Evolutionary conservation across 352 stramenopile species (phyloP).

Genomic region (Pseudoperonospora humuli): DNA sequence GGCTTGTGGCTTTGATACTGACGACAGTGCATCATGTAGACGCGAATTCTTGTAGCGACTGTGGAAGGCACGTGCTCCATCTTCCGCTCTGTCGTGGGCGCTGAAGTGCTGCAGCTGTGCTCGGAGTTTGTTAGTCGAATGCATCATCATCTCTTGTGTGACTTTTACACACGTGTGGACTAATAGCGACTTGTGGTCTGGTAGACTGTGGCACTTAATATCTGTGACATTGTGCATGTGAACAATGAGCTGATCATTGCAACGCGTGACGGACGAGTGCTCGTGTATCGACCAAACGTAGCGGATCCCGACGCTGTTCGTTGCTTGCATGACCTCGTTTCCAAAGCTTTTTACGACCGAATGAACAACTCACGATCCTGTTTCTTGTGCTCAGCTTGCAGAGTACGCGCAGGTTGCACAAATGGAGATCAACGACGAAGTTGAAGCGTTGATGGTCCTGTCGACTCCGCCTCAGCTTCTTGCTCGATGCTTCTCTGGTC

Average conservation of each 20-base stretch:
- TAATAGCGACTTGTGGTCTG: slow-evolving; percentile 1
- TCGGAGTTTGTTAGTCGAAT: slow-evolving; percentile 54
- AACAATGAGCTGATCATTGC: slow-evolving; percentile 51
- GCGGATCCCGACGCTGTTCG: slow-evolving; percentile 12
- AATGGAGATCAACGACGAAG: slow-evolving; percentile 48
- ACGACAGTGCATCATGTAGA: slow-evolving; percentile 15
- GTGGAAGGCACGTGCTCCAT: slow-evolving; percentile 61
- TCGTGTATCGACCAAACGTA: slow-evolving; percentile 36
- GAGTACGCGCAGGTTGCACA: slow-evolving; percentile 44
- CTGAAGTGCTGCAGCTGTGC: slow-evolving; percentile 42
- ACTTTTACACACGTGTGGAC: background rate
- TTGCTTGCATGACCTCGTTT: background rate
- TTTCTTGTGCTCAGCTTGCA: slow-evolving; percentile 24
- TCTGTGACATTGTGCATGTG: slow-evolving; percentile 47
- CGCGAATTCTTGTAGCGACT: slow-evolving; percentile 65
- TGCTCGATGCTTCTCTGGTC: slow-evolving; percentile 43
- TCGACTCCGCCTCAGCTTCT: slow-evolving; percentile 25
- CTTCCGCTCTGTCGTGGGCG: slow-evolving; percentile 44
- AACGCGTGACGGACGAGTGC: slow-evolving; percentile 54
- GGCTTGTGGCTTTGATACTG: background rate
- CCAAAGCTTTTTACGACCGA: background rate
- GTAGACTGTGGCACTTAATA: slow-evolving; percentile 60
- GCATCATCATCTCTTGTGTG: background rate
- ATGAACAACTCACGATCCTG: background rate
- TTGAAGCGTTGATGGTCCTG: slow-evolving; percentile 41